Base-by-base conservation (phyloP, 2,329 filamentous ascomycete species). In the Fusarium abutilonis region DNA sequence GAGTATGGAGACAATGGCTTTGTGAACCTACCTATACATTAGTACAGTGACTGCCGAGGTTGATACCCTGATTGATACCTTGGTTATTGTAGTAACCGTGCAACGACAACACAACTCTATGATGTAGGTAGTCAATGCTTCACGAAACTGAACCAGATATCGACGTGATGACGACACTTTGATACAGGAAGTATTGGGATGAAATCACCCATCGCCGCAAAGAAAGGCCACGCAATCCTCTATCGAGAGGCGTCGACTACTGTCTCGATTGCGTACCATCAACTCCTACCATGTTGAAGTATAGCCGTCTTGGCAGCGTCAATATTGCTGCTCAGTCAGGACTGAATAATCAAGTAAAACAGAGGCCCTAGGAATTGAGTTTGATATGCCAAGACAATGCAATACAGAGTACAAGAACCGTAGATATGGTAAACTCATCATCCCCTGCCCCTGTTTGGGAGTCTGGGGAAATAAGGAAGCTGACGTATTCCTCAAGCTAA, bases 181-280 rank as follows among this genome's bases (percentile, higher is more conserved):
- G 31, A 32, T 13, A 29, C 4, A 4, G 4, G 4, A 13, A n/a
- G 4, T 32, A 31, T 31, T 10, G 11, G 9, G 10, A 31, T n/a
- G 19, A 19, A 34, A 59, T 46, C 19, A 13, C 13, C 19, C 17
- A 13, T 19, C 13, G 36, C 36, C 19, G 49, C 15, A 43, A 43
- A 29, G 28, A 29, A 59, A 53, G 62, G 63, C 62, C 62, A 31
- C 63, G 63, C 63, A 65, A 65, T 59, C 63, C 48, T 53, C 42
- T 34, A 40, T 38, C 31, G 38, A 21, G 52, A 66, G 61, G 56
- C 56, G 62, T 54, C 29, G 17, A 49, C 35, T 52, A 8, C 36
- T 13, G 29, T 4, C 29, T 10, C 11, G 29, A 31, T 31, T 52
- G 40, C 57, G 63, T 66, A 39, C 43, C 62, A 49, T 52, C 28